Evolutionary conservation across 2,329 filamentous ascomycete genomes (phyloP), one percentile per base, ranked within the genome.

Genomic region (Lachnellula suecica): DNA sequence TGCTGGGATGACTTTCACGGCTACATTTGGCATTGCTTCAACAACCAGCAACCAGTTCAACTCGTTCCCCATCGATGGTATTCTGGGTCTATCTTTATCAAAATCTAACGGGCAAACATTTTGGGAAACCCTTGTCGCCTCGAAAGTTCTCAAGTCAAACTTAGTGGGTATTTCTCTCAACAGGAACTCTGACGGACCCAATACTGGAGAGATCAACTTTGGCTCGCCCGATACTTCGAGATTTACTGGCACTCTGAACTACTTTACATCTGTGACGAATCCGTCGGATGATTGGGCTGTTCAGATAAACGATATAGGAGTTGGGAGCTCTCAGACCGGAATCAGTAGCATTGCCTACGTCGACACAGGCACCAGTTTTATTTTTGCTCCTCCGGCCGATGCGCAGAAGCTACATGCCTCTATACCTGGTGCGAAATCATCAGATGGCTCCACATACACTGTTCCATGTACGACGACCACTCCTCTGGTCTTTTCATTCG

Each of bases 11-110:
- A 79, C 76, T 38, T 66, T 90, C 13, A 68, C 77, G 2, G 78
- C 91, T 61, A 75, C 81, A 3, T 89, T 96, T 63, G 91, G 91
- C 4, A 71, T 92, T 53, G 89, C 88, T 20, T 81, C 79, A 29
- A 79, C 79, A 22, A 88, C 88, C 2, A 91, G 89, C 1, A 71
- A 82, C 47, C 85, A 94, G 58, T 96, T 96, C 68, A 71, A 75
- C 24, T 79, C 81, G 47, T 96, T 93, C 62, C 87, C 89, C 1
- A 91, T 96, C 70, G 91, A 96, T 67, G 91, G 91, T 22, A 95
- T 96, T 44, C 73, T 96, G 2, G 91, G 91, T 4, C 72, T 96
- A 22, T 87, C 88, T 15, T 84, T 85, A 61, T 79, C 79, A 9
- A 73, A 76, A 10, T 79, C 79, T 2, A 34, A 41, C 13, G 74